Conservation (phyloP, 2,329 filamentous ascomycete genomes). For the Trichoderma arundinaceum region DNA sequence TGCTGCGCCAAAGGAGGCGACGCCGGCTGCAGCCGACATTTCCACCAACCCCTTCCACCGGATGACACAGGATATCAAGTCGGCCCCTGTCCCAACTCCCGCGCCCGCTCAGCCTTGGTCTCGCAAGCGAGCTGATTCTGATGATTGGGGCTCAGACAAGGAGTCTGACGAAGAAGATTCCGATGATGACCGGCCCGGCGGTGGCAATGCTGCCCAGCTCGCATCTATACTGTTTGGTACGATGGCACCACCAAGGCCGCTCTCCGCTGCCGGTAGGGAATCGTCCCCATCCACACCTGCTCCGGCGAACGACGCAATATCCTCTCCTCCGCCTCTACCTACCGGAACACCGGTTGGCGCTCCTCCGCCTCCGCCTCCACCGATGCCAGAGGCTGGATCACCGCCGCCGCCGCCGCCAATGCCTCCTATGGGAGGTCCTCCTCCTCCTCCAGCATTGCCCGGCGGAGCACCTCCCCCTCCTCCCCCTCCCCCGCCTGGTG, state of each 20-base stretch:
- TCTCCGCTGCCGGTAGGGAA: slow-evolving; percentile 81
- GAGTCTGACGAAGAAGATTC: slow-evolving; percentile 69
- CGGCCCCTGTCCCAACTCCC: slow-evolving; percentile 47
- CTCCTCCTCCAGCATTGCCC: slow-evolving; percentile 44
- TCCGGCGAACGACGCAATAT: slow-evolving; percentile 50
- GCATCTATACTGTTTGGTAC: slow-evolving; percentile 96
- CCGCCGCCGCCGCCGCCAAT: slow-evolving; percentile 42
- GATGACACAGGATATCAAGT: slow-evolving; percentile 69
- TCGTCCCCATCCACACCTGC: slow-evolving; percentile 49
- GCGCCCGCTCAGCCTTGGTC: slow-evolving; percentile 59
- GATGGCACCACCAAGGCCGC: slow-evolving; percentile 89
- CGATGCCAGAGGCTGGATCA: slow-evolving; percentile 36
- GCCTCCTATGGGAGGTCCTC: slow-evolving; percentile 40
- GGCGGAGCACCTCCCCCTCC: slow-evolving; percentile 49
- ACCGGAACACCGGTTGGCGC: slow-evolving; percentile 39
- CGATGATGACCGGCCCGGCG: slow-evolving; percentile 78
- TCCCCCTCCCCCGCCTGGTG: slow-evolving; percentile 54
- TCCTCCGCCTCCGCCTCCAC: slow-evolving; percentile 41
- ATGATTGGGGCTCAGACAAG: slow-evolving; percentile 80
- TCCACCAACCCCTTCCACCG: slow-evolving; percentile 98
- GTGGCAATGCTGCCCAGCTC: slow-evolving; percentile 85
- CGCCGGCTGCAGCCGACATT: slow-evolving; percentile 56
- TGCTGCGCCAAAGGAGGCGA: slow-evolving; percentile 51
- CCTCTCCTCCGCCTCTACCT: slow-evolving; percentile 48
- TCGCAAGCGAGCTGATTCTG: slow-evolving; percentile 65